Evolutionary conservation across 768 basidiomycete species (phyloP).

Genomic region (Kwoniella botswanensis): DNA sequence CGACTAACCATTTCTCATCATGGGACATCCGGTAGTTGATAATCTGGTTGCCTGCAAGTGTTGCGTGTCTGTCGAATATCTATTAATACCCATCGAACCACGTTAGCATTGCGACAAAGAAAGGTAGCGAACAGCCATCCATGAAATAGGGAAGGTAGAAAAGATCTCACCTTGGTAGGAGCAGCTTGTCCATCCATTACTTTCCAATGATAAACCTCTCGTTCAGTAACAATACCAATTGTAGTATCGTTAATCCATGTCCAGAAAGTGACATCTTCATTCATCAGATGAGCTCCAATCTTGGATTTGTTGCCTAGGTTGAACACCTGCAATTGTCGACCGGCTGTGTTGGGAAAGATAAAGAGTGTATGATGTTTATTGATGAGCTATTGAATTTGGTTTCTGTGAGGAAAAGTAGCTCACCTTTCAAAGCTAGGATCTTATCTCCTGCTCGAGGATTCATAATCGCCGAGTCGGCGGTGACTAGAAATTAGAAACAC

Average conservation of each 20-base stretch:
- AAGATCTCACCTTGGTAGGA: slow-evolving; percentile 51
- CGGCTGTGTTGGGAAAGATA: slow-evolving; percentile 64
- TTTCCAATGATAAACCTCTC: slow-evolving; percentile 90
- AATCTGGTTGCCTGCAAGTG: slow-evolving; percentile 92
- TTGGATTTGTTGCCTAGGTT: slow-evolving; percentile 98
- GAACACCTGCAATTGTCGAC: slow-evolving; percentile 93
- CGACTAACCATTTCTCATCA: slow-evolving; percentile 97
- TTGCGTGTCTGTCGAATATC: slow-evolving; percentile 93
- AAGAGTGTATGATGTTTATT: no score
- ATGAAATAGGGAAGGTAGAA: slow-evolving; percentile 4
- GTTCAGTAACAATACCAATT: slow-evolving; percentile 93
- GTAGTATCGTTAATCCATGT: slow-evolving; percentile 93
- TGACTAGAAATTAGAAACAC: slow-evolving; percentile 63
- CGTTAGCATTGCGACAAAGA: slow-evolving; percentile 61
- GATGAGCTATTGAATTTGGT: background rate
- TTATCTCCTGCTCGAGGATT: slow-evolving; percentile 79
- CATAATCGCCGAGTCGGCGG: slow-evolving; percentile 99
- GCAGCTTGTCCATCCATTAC: slow-evolving; percentile 56
- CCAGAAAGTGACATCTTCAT: slow-evolving; percentile 96
- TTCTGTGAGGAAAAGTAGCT: slow-evolving; percentile 34
- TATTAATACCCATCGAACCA: no score
- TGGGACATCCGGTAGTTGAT: slow-evolving; percentile 94
- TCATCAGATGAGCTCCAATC: slow-evolving; percentile 92
- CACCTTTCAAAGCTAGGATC: slow-evolving; percentile 93
- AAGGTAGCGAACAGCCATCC: slow-evolving; percentile 53